These are phyloP conservation scores for Septoria linicola DNA, from an alignment of 2,329 filamentous ascomycete species.

Conservation along the genomic window DNA sequence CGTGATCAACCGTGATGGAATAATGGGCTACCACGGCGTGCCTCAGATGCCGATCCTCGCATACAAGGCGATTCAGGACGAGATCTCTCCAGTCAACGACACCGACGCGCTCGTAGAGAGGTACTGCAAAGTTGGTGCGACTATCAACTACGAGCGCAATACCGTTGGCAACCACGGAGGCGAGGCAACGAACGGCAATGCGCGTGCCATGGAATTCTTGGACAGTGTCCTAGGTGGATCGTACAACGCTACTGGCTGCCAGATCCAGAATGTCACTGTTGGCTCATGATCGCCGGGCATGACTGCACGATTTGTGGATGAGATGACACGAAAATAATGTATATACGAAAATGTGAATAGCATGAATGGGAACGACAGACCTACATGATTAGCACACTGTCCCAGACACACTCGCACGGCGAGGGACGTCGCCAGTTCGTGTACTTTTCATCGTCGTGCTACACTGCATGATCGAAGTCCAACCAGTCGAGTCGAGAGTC, in stretches of 20 bases:
- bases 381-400: too few relatives aligned
- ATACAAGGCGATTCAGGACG: conserved; percentile 53
- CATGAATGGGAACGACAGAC: too few relatives aligned
- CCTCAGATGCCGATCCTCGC: conserved; percentile 52
- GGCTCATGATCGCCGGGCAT: not conserved
- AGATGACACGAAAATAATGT: not conserved
- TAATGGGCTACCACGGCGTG: conserved; percentile 43
- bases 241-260: conserved; percentile 31
- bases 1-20: conserved; percentile 35
- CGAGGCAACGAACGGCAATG: conserved; percentile 39
- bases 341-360: not conserved
- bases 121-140: conserved; percentile 45
- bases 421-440: too few relatives aligned
- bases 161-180: conserved; percentile 44
- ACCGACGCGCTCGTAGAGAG: conserved; percentile 46
- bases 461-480: too few relatives aligned
- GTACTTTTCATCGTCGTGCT: too few relatives aligned
- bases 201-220: conserved; percentile 36
- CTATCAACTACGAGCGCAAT: conserved; percentile 49
- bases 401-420: too few relatives aligned
- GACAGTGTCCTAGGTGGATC: conserved; percentile 26
- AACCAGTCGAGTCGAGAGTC: too few relatives aligned
- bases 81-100: conserved; percentile 45
- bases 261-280: conserved; percentile 31
- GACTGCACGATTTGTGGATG: too few relatives aligned